Conservation (phyloP, 371 early-diverging fungal genomes). For the Circinella minor region DNA sequence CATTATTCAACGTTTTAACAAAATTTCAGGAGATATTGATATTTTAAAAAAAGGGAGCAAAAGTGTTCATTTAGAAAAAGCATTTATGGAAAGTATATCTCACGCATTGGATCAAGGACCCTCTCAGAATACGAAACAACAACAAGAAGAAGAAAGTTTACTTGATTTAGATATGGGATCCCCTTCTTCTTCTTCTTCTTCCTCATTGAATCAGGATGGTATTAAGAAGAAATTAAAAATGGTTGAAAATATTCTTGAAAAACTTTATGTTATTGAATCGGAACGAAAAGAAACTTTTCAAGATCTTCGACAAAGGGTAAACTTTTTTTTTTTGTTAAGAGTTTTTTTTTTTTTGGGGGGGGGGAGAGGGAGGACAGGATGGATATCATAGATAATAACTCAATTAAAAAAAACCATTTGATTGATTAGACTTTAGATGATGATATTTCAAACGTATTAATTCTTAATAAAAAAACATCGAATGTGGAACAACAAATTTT, state of each 20-base stretch:
- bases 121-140: constrained; percentile 27
- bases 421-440: constrained; percentile 72
- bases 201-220: constrained; percentile 31
- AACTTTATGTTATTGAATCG: constrained; percentile 76
- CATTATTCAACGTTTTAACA: constrained; percentile 60
- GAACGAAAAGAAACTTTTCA: constrained; percentile 78
- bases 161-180: constrained; percentile 64
- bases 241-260: constrained; percentile 74
- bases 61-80: constrained; percentile 63
- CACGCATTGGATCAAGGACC: neutral
- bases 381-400: neutral
- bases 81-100: constrained; percentile 50
- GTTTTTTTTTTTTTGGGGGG: too few species aligned
- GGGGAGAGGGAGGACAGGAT: too few species aligned
- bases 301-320: constrained; percentile 84
- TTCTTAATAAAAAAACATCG: constrained; percentile 77
- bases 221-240: constrained; percentile 58
- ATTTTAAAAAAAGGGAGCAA: constrained; percentile 63
- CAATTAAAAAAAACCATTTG: neutral
- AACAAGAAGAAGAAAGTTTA: constrained; percentile 39
- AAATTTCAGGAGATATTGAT: constrained; percentile 56
- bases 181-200: neutral
- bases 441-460: constrained; percentile 85
- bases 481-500: constrained; percentile 88
- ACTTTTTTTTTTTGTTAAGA: neutral